Evolutionary conservation across 2,329 filamentous ascomycete species (phyloP).

Genomic region (Dendrostoma leiphaemia): DNA sequence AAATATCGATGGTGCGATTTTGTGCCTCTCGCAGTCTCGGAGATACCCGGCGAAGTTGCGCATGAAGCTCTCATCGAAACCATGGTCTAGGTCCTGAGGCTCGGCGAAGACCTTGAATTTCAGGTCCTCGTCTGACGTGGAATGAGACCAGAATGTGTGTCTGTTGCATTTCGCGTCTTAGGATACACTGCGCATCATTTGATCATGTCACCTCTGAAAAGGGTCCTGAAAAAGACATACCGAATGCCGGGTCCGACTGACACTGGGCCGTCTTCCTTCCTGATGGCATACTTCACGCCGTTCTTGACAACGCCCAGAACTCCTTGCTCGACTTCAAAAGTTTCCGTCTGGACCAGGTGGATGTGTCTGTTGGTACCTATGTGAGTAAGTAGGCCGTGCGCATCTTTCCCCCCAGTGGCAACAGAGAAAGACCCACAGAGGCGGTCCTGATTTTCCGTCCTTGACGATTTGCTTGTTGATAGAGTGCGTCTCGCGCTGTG

Average conservation of each 20-base stretch:
- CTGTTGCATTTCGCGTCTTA: not conserved
- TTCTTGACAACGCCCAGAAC: conserved; percentile 8
- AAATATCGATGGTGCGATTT: conserved; percentile 10
- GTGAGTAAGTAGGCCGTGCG: no score
- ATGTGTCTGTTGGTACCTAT: conserved; percentile 11
- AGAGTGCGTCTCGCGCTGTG: conserved; percentile 9
- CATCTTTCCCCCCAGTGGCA: no score
- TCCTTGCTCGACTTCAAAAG: conserved; percentile 15
- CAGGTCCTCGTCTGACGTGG: conserved; percentile 5
- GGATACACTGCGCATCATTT: no score
- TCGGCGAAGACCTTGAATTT: conserved; percentile 14
- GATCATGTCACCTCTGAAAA: no score
- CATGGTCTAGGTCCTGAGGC: conserved; percentile 13
- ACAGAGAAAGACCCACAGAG: conserved; percentile 2
- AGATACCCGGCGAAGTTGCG: conserved; percentile 10
- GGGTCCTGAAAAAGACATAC: not conserved
- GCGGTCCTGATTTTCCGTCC: conserved; percentile 9
- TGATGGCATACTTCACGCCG: not conserved
- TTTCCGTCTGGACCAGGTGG: conserved; percentile 11
- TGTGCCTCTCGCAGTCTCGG: conserved; percentile 2
- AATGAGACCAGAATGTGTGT: conserved; percentile 10
- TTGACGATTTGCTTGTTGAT: not conserved
- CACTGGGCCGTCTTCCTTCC: conserved; percentile 3
- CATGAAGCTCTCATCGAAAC: conserved; percentile 16
- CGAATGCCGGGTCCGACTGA: not conserved